Percentiles rank a stretch among this genome's conserved stretches.
These are phyloP conservation scores for Aspergillus pseudoviridinutans DNA, from an alignment of 2,329 filamentous ascomycete species.

Conservation along the genomic window DNA sequence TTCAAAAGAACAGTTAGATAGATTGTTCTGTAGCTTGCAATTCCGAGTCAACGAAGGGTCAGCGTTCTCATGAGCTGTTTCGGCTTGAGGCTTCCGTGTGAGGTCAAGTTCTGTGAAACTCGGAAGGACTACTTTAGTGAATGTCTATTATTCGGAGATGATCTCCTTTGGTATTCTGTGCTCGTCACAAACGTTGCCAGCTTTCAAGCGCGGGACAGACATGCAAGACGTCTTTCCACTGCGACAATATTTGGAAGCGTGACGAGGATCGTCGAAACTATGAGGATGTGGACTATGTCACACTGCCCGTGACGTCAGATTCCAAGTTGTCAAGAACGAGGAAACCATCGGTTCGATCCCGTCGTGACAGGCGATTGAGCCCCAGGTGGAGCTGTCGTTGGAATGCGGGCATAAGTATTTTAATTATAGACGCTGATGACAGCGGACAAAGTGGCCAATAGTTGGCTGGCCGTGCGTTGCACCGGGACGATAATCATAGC, in stretches of 20 bases:
- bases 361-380: not conserved
- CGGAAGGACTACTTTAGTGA: not conserved
- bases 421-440: not conserved
- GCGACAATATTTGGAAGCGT: no score
- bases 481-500: not conserved
- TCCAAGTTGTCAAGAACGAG: not conserved
- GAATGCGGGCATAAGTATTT: no score
- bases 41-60: not conserved
- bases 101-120: not conserved
- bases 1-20: not conserved
- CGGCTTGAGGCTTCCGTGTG: not conserved
- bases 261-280: no score
- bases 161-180: no score
- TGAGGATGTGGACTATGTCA: no score
- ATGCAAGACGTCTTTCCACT: no score
- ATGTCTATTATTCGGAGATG: not conserved
- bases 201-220: no score
- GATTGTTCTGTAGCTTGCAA: no score
- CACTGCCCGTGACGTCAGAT: not conserved
- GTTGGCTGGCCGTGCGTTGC: not conserved
- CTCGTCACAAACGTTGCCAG: no score
- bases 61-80: not conserved
- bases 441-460: not conserved
- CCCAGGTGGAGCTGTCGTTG: no score
- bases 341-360: no score